These are phyloP conservation scores for Alternaria conjuncta DNA, from an alignment of 2,329 filamentous ascomycete species.

Conservation along the genomic window DNA sequence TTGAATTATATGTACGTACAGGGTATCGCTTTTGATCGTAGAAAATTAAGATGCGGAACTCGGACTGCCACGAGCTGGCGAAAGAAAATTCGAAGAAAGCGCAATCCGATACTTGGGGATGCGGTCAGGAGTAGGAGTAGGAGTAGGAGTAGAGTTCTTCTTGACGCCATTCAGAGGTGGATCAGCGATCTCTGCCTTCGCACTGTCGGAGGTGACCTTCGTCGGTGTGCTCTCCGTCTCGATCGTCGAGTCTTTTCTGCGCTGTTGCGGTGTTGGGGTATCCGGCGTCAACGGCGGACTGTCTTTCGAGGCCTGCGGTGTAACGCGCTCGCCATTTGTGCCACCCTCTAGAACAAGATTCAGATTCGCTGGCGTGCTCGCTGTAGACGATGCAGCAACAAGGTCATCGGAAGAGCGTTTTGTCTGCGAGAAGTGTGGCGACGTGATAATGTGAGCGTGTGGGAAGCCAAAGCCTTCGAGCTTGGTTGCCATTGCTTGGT, in stretches of 20 bases:
- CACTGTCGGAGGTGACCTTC: conserved; percentile 8
- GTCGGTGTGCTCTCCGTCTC: conserved; percentile 7
- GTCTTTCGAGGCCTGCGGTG: conserved; percentile 18
- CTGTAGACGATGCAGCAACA: conserved; percentile 33
- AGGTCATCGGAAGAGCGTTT: conserved; percentile 45
- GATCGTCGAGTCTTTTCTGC: conserved; percentile 14
- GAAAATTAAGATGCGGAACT: neutral
- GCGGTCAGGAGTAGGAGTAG: conserved; percentile 11
- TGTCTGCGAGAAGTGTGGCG: conserved; percentile 41
- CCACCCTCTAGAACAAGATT: conserved; percentile 15
- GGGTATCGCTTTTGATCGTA: conserved; percentile 7
- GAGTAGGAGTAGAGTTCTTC: neutral
- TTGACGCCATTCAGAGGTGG: conserved; percentile 1
- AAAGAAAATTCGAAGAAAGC: conserved; percentile 36
- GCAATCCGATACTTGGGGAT: conserved; percentile 44
- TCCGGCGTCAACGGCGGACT: conserved; percentile 21
- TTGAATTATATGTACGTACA: neutral
- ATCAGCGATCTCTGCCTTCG: neutral
- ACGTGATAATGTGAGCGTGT: conserved; percentile 16
- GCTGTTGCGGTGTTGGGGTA: conserved; percentile 32
- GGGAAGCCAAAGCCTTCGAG: conserved; percentile 34
- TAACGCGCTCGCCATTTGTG: conserved; percentile 21
- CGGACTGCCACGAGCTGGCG: conserved; percentile 14
- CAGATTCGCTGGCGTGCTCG: conserved; percentile 34
- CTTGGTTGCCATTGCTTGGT: conserved; percentile 24